These are phyloP conservation scores for Hypoxylon cercidicola DNA, from an alignment of 495 filamentous ascomycete species.

Conservation along the genomic window DNA sequence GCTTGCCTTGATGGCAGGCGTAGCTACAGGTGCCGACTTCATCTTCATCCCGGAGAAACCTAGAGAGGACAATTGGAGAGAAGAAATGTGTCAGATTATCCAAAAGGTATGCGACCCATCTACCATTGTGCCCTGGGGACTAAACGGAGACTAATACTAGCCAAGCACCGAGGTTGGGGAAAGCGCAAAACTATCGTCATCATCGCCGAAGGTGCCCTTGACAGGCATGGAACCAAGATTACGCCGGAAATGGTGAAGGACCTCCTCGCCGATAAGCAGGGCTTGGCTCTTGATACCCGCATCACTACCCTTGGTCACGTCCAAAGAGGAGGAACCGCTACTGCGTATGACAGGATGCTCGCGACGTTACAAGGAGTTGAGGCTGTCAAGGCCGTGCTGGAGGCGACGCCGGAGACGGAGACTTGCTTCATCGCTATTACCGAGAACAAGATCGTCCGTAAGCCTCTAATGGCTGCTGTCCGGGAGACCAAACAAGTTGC, in stretches of 20 bases:
- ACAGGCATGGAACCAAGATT: slow-evolving; percentile 86
- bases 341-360: slow-evolving; percentile 94
- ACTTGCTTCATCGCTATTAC: slow-evolving; percentile 94
- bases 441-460: slow-evolving; percentile 96
- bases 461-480: slow-evolving; percentile 89
- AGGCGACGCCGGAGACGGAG: slow-evolving; percentile 87
- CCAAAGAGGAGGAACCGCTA: slow-evolving; percentile 90
- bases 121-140: neutral
- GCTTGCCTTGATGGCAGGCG: slow-evolving; percentile 96
- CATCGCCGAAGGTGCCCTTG: slow-evolving; percentile 93
- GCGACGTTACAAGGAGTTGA: slow-evolving; percentile 95
- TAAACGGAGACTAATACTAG: slow-evolving; percentile 47
- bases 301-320: slow-evolving; percentile 97
- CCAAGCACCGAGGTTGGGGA: slow-evolving; percentile 85
- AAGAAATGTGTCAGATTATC: slow-evolving; percentile 87
- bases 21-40: slow-evolving; percentile 95
- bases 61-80: slow-evolving; percentile 84
- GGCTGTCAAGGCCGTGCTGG: slow-evolving; percentile 95
- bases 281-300: slow-evolving; percentile 84
- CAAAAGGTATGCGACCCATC: slow-evolving; percentile 66
- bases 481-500: slow-evolving; percentile 84
- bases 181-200: slow-evolving; percentile 99
- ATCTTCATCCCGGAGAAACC: slow-evolving; percentile 97
- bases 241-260: slow-evolving; percentile 82
- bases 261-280: slow-evolving; percentile 76